These are phyloP conservation scores for Reutealis trisperma DNA, from an alignment of 345 rosid species.

Conservation along the genomic window DNA sequence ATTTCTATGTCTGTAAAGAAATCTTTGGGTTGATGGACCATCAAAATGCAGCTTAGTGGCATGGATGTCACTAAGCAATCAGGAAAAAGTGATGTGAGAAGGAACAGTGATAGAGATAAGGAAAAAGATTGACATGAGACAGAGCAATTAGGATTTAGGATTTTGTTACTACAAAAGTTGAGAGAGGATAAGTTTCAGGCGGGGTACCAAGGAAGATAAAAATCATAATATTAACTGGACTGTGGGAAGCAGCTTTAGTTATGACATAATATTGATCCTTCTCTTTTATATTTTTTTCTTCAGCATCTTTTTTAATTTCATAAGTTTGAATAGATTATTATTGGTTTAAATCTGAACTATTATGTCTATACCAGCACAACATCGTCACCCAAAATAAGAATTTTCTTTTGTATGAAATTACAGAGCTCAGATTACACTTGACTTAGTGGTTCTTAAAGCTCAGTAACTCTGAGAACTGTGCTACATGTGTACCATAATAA, in stretches of 20 bases:
- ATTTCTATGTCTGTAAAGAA: not conserved
- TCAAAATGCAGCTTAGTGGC: not conserved
- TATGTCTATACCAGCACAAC: not conserved
- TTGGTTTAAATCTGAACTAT: not conserved
- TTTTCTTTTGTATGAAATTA: not conserved
- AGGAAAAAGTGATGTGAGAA: not conserved
- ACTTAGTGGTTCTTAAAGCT: slow-evolving; percentile 5
- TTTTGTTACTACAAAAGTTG: not conserved
- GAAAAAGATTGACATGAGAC: not conserved
- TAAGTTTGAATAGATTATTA: too few species aligned
- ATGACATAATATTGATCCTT: not conserved
- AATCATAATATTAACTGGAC: not conserved
- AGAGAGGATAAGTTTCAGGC: too few species aligned
- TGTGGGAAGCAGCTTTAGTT: not conserved
- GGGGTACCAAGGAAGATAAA: not conserved
- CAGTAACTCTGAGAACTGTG: slow-evolving; percentile 7
- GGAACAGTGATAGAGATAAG: not conserved
- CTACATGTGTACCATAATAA: too few species aligned
- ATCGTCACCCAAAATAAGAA: not conserved
- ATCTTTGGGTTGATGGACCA: not conserved
- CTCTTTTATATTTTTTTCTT: not conserved
- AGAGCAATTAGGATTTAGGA: not conserved
- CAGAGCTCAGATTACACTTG: not conserved
- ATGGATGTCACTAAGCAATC: not conserved
- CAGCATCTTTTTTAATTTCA: too few species aligned